These are phyloP conservation scores for Albizia julibrissin DNA, from an alignment of 306 rosid genomes.

Conservation along the genomic window DNA sequence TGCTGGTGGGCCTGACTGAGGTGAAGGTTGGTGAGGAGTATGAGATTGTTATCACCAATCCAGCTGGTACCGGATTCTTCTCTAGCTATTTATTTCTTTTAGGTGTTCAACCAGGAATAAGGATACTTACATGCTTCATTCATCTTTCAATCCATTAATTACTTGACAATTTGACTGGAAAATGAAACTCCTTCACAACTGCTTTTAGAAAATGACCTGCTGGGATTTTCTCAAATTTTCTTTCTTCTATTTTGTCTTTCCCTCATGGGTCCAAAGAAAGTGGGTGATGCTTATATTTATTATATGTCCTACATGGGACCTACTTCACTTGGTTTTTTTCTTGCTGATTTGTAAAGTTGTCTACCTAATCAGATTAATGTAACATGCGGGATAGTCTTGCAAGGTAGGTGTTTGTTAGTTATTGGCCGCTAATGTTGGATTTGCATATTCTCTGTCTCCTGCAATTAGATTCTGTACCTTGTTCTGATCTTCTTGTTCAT, in stretches of 20 bases:
- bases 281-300: slow-evolving; percentile 12
- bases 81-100: not conserved
- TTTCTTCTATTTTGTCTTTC: not conserved
- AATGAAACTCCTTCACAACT: not conserved
- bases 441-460: not conserved
- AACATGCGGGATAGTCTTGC: not conserved
- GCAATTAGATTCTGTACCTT: slow-evolving; percentile 2
- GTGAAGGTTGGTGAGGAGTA: slow-evolving; percentile 76
- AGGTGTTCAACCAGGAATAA: not conserved
- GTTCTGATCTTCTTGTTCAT: slow-evolving; percentile 6
- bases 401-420: not conserved
- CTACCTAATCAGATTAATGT: slow-evolving; percentile 37
- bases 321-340: not conserved
- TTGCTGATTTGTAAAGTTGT: slow-evolving; percentile 17
- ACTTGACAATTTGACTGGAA: not conserved
- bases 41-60: slow-evolving; percentile 63
- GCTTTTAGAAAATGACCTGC: not conserved
- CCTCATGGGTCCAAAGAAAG: not conserved
- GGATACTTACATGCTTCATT: not conserved
- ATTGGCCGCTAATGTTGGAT: slow-evolving; percentile 28
- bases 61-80: slow-evolving; percentile 63
- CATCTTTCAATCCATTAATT: not conserved
- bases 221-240: not conserved
- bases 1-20: slow-evolving; percentile 69
- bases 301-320: slow-evolving; percentile 40